These are phyloP conservation scores for Phytopythium cucurbitacearum DNA, from an alignment of 352 stramenopile genomes.

Conservation along the genomic window DNA sequence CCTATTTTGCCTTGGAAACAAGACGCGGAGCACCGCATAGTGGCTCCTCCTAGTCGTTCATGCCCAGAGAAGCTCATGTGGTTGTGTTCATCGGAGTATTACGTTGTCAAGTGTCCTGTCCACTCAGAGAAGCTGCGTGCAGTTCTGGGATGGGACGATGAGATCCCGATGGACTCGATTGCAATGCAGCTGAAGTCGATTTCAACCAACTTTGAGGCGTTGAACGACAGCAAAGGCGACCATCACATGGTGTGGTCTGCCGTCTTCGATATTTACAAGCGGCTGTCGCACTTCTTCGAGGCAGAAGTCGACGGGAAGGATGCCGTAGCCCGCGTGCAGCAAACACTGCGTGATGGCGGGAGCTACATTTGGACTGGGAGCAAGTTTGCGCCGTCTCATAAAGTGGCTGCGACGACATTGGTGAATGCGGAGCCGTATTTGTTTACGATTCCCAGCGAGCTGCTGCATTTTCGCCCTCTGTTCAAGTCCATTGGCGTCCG, in stretches of 20 bases:
- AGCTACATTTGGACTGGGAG: conserved; percentile 63
- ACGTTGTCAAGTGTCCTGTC: conserved; percentile 47
- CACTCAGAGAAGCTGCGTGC: conserved; percentile 34
- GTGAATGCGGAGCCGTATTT: conserved; percentile 68
- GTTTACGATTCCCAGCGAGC: conserved; percentile 50
- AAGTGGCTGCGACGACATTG: conserved; percentile 42
- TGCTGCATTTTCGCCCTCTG: conserved; percentile 62
- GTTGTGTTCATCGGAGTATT: conserved; percentile 61
- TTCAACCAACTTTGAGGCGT: conserved; percentile 26
- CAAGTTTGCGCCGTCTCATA: conserved; percentile 41
- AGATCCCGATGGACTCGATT: conserved; percentile 30
- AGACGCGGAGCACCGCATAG: conserved; percentile 28
- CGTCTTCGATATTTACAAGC: conserved; percentile 58
- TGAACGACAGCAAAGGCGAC: conserved; percentile 12
- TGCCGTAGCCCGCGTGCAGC: conserved; percentile 21
- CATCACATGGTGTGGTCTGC: conserved; percentile 41
- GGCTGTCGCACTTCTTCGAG: conserved; percentile 57
- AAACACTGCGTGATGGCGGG: conserved; percentile 30
- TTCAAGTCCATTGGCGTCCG: conserved; percentile 57
- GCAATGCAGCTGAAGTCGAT: conserved; percentile 50
- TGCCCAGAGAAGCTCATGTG: conserved; percentile 40
- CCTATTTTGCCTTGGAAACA: conserved; percentile 32
- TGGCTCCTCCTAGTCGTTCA: conserved; percentile 35
- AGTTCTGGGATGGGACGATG: conserved; percentile 44
- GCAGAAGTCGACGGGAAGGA: conserved; percentile 15